A percentile compares a stretch with the other conserved stretches of the same genome.
phyloP scores from a whole-genome alignment of 352 stramenopile species.

The Phytophthora ramorum region DNA sequence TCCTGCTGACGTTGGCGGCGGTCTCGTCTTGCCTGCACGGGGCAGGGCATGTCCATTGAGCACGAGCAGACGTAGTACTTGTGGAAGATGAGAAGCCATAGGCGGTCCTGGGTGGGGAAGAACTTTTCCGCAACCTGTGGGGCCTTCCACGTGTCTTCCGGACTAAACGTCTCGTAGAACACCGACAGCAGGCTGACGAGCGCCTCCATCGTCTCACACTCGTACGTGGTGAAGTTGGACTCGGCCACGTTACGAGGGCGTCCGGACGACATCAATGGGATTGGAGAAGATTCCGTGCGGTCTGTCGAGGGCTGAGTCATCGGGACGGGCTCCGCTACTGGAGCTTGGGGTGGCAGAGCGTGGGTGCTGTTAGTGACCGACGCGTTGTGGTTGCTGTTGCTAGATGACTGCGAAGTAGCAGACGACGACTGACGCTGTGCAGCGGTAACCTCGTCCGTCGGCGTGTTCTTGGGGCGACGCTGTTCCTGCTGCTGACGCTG shows the following conservation, averaged over 20 bases:
- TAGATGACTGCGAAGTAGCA: constrained; percentile 47
- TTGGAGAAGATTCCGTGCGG: constrained; percentile 37
- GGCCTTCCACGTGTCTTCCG: constrained; percentile 84
- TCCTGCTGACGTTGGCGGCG: constrained; percentile 57
- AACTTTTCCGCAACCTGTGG: constrained; percentile 85
- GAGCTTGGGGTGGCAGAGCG: constrained; percentile 15
- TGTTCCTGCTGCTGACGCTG: constrained; percentile 21
- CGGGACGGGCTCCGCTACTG: constrained; percentile 14
- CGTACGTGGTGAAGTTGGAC: constrained; percentile 78
- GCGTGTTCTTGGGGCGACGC: constrained; percentile 27
- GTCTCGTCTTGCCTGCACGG: constrained; percentile 71
- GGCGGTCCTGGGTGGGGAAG: constrained; percentile 71
- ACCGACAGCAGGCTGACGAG: constrained; percentile 63
- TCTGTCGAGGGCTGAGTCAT: constrained; percentile 23
- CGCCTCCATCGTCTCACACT: constrained; percentile 81
- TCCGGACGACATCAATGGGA: constrained; percentile 37
- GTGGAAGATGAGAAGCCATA: constrained; percentile 89
- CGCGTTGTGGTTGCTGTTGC: constrained; percentile 25
- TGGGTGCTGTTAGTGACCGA: constrained; percentile 32
- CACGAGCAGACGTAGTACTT: constrained; percentile 89
- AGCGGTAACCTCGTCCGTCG: constrained; percentile 12
- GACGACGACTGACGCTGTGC: constrained; percentile 45
- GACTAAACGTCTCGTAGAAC: constrained; percentile 86
- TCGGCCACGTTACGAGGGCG: constrained; percentile 76
- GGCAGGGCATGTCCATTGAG: constrained; percentile 78